Evolutionary conservation across 2,329 filamentous ascomycete genomes (phyloP).

Genomic region (Magnaporthiopsis incrustans): DNA sequence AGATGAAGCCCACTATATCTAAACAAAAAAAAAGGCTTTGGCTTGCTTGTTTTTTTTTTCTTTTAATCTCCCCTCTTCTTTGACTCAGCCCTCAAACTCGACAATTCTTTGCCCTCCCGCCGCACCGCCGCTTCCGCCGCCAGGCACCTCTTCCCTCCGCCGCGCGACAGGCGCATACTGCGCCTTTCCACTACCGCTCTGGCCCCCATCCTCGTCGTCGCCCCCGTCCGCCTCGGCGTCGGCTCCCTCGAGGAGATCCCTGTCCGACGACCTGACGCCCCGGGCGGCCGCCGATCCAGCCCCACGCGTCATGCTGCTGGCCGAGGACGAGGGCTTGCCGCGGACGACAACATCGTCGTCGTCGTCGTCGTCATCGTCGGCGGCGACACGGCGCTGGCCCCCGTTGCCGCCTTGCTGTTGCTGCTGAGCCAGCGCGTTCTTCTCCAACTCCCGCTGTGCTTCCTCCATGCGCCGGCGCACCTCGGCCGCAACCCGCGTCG

Average conservation of each 20-base stretch:
- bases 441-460: conserved; percentile 84
- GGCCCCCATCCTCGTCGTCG: conserved; percentile 3
- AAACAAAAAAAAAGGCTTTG: conserved; percentile 1
- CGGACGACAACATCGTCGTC: conserved; percentile 58
- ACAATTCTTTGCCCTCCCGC: conserved; percentile 25
- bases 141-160: no score
- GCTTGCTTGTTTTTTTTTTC: not conserved
- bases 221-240: conserved; percentile 58
- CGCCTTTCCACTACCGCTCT: conserved; percentile 18
- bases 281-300: conserved; percentile 33
- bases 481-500: conserved; percentile 91
- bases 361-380: conserved; percentile 48
- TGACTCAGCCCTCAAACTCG: conserved; percentile 35
- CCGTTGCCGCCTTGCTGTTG: conserved; percentile 8
- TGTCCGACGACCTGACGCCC: conserved; percentile 58
- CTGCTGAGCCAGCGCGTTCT: conserved; percentile 60
- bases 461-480: conserved; percentile 92
- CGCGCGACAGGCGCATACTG: conserved; percentile 1
- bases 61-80: not conserved
- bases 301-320: conserved; percentile 35
- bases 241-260: conserved; percentile 64
- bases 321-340: conserved; percentile 17
- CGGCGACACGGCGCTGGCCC: conserved; percentile 56
- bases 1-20: not conserved
- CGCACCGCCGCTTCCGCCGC: no score